A percentile compares a stretch with the other conserved stretches of the same genome.
phyloP scores from a whole-genome alignment of 305 asterid genomes.

The Solanum hybrid region DNA sequence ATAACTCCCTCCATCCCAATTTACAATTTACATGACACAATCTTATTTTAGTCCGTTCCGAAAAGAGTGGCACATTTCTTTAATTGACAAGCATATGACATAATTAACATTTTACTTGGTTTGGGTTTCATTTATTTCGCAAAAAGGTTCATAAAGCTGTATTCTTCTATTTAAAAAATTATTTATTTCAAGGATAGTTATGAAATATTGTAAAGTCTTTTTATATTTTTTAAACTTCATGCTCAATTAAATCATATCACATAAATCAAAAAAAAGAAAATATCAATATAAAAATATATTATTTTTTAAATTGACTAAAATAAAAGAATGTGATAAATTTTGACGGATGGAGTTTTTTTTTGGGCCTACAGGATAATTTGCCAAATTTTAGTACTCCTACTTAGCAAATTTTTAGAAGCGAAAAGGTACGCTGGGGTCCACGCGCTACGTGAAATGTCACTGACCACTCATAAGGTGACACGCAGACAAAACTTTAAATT shows the following conservation, averaged over 20 bases:
- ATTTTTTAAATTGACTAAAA: neutral
- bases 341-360: neutral
- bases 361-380: neutral
- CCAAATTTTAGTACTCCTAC: neutral
- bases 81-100: neutral
- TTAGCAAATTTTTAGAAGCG: neutral
- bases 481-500: neutral
- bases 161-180: neutral
- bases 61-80: neutral
- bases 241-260: neutral
- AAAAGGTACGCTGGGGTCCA: neutral
- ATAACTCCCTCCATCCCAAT: neutral
- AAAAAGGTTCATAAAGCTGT: neutral
- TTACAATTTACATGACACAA: neutral
- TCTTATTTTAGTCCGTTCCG: accelerated
- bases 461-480: neutral
- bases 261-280: neutral
- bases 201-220: too few species aligned
- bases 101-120: neutral
- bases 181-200: neutral
- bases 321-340: neutral
- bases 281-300: neutral
- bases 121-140: neutral
- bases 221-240: neutral
- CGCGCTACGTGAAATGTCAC: neutral